phyloP scores from a whole-genome alignment of 2,329 filamentous ascomycete genomes.

The Aspergillus sp. region DNA sequence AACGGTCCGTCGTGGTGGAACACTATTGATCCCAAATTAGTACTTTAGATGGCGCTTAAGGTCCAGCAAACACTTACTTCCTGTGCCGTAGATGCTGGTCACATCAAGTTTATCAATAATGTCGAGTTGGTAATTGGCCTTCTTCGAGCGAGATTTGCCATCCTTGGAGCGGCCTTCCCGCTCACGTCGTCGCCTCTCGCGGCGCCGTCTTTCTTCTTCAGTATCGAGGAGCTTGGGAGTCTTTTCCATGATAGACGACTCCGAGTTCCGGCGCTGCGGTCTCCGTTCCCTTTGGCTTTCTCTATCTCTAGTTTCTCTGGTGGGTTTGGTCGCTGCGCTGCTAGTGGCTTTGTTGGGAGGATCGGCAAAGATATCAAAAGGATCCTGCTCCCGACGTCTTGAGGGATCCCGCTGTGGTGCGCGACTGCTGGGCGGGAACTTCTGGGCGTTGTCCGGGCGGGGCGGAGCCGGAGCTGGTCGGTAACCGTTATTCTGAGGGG shows the following conservation, averaged over 20 bases:
- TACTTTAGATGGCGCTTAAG: neutral
- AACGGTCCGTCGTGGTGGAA: constrained; percentile 98
- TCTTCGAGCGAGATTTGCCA: constrained; percentile 34
- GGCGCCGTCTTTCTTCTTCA: constrained; percentile 48
- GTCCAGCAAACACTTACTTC: constrained; percentile 57
- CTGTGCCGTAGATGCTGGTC: constrained; percentile 90
- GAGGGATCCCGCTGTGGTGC: constrained; percentile 21
- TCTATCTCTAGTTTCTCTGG: constrained; percentile 25
- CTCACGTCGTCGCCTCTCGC: constrained; percentile 45
- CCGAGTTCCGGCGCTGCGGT: constrained; percentile 57
- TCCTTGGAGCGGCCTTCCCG: constrained; percentile 42
- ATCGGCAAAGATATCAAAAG: constrained; percentile 47
- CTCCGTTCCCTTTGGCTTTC: constrained; percentile 27
- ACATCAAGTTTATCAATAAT: constrained; percentile 96
- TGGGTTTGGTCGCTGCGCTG: constrained; percentile 19
- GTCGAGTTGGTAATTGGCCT: constrained; percentile 56
- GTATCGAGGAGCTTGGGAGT: constrained; percentile 44
- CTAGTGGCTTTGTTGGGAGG: constrained; percentile 19
- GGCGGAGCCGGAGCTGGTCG: constrained; percentile 27
- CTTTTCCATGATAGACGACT: constrained; percentile 56
- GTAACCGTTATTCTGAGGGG: constrained; percentile 32
- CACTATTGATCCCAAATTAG: constrained; percentile 49
- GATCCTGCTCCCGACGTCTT: constrained; percentile 24
- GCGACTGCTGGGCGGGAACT: constrained; percentile 21
- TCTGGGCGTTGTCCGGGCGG: constrained; percentile 31